phyloP scores from a whole-genome alignment of 2,329 filamentous ascomycete genomes.

The Verticillium tricorpus region DNA sequence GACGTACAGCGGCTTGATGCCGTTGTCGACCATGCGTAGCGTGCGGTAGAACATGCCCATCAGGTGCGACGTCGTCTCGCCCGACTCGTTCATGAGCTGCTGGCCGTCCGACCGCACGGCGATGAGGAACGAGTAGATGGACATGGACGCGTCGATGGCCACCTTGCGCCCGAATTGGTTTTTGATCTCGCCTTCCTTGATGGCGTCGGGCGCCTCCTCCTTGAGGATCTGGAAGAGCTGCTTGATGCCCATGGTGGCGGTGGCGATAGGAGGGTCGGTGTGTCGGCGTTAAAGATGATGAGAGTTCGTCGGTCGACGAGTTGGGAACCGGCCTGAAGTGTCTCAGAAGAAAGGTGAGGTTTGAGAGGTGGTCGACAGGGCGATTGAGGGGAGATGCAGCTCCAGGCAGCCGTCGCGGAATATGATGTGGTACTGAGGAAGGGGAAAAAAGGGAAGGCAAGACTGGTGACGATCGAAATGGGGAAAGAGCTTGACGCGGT shows the following conservation, averaged over 20 bases:
- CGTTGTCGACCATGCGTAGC: conserved; percentile 95
- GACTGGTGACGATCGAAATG: neutral
- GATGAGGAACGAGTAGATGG: conserved; percentile 97
- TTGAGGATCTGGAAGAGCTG: conserved; percentile 77
- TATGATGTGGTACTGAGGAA: neutral
- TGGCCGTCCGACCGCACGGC: conserved; percentile 95
- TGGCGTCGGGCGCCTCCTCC: conserved; percentile 89
- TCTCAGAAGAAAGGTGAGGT: neutral
- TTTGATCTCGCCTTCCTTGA: conserved; percentile 98
- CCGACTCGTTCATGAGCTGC: conserved; percentile 89
- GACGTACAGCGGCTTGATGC: conserved; percentile 97
- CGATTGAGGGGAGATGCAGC: neutral
- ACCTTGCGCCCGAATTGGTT: conserved; percentile 98
- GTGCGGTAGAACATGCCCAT: conserved; percentile 99
- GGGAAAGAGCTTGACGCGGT: neutral
- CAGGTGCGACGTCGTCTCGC: conserved; percentile 94
- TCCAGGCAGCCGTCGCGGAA: neutral
- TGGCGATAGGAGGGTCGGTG: neutral
- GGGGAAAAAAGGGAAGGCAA: neutral
- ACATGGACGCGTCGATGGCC: conserved; percentile 93
- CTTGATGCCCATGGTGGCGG: conserved; percentile 57
- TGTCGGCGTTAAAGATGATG: neutral
- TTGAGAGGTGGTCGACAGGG: neutral
- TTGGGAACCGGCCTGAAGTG: neutral
- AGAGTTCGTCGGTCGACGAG: neutral